A percentile compares a stretch with the other conserved stretches of the same genome.
These are phyloP conservation scores for Geoglossum glabrum DNA, from an alignment of 495 filamentous ascomycete genomes.

Conservation along the genomic window DNA sequence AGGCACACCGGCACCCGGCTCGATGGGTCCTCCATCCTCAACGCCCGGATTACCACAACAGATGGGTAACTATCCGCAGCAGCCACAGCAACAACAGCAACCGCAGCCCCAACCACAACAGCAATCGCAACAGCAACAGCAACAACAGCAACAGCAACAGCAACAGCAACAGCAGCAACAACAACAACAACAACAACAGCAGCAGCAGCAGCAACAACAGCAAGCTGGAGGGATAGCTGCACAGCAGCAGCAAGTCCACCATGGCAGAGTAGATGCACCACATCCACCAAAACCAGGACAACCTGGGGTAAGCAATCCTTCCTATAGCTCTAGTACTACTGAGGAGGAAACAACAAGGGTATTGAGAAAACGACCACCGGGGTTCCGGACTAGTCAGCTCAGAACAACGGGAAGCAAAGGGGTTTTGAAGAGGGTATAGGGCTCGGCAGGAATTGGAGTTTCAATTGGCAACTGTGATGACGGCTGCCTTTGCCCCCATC, in stretches of 20 bases:
- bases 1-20: constrained; percentile 30
- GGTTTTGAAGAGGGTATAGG: too few relatives aligned
- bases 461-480: not conserved
- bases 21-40: constrained; percentile 39
- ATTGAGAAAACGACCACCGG: not conserved
- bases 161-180: not conserved
- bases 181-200: constrained; percentile 1
- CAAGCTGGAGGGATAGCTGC: not conserved
- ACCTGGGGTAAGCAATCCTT: constrained; percentile 31
- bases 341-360: not conserved
- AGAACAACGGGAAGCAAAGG: not conserved
- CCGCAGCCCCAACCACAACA: not conserved
- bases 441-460: not conserved
- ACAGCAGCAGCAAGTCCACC: constrained; percentile 22
- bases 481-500: not conserved
- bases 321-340: not conserved
- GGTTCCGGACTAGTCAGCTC: not conserved
- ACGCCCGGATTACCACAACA: constrained; percentile 10
- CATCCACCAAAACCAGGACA: constrained; percentile 34
- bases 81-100: not conserved
- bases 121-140: not conserved
- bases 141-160: not conserved
- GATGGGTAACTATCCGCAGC: not conserved
- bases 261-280: constrained; percentile 41
- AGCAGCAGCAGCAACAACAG: not conserved